These are phyloP conservation scores for Leccinum disarticulatum DNA, from an alignment of 768 basidiomycete genomes.

Conservation along the genomic window DNA sequence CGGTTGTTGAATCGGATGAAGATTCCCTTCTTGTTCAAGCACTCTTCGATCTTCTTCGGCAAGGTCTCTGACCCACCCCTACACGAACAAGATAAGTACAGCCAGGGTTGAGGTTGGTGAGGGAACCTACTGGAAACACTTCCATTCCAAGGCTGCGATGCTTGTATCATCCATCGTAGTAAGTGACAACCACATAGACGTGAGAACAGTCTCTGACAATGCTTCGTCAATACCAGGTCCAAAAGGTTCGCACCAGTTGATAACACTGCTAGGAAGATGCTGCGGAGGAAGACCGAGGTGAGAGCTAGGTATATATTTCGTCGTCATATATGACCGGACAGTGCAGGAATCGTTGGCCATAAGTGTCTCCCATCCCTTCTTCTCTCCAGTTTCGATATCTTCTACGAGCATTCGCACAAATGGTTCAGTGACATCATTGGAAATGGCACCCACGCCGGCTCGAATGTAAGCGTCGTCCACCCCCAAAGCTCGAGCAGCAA, in stretches of 20 bases:
- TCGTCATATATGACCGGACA: constrained; percentile 20
- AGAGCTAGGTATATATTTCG: constrained; percentile 21
- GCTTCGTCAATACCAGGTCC: constrained; percentile 7
- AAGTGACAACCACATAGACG: neutral
- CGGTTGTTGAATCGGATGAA: constrained; percentile 1
- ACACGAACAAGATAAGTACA: neutral
- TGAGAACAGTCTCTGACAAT: neutral
- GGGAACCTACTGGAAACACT: constrained; percentile 9
- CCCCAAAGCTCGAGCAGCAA: constrained; percentile 9
- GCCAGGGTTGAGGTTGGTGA: neutral
- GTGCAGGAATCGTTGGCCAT: constrained; percentile 29
- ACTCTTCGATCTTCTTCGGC: constrained; percentile 2
- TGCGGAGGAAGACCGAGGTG: constrained; percentile 15
- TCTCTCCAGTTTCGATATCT: constrained; percentile 18
- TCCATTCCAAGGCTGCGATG: constrained; percentile 4
- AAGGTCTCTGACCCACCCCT: constrained; percentile 8
- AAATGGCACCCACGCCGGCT: constrained; percentile 20
- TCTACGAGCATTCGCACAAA: constrained; percentile 19
- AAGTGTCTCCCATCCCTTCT: constrained; percentile 29
- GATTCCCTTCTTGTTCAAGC: neutral
- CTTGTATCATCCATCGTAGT: neutral
- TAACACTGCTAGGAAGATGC: constrained; percentile 19
- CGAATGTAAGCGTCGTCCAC: constrained; percentile 14
- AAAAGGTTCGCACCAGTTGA: constrained; percentile 27
- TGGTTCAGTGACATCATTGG: constrained; percentile 13